Conservation (phyloP, 2,329 filamentous ascomycete genomes). For the Uncinocarpus reesii region DNA sequence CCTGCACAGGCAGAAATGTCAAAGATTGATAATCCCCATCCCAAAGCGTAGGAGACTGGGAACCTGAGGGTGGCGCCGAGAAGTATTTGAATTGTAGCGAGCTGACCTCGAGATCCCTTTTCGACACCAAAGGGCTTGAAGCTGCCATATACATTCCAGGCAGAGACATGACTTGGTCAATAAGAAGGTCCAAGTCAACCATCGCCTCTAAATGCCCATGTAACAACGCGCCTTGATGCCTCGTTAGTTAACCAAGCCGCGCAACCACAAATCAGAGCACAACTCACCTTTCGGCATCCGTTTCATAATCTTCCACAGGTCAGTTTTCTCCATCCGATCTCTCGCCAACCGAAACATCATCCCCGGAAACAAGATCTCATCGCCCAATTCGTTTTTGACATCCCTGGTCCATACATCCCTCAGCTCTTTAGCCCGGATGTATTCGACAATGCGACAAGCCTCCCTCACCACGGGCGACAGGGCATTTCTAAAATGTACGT, state of each 20-base stretch:
- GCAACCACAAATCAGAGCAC: conserved; percentile 4
- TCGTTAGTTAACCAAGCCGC: background rate
- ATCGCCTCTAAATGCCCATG: conserved; percentile 88
- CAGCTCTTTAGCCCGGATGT: conserved; percentile 68
- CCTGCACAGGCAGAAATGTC: conserved; percentile 48
- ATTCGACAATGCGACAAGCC: conserved; percentile 68
- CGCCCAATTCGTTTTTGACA: conserved; percentile 55
- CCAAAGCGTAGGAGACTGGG: conserved; percentile 48
- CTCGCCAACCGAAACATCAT: conserved; percentile 90
- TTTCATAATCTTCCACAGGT: conserved; percentile 77
- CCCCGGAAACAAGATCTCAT: conserved; percentile 63
- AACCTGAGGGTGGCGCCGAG: conserved; percentile 37
- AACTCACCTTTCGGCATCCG: conserved; percentile 72
- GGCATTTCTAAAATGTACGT: conserved; percentile 31
- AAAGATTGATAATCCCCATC: conserved; percentile 49
- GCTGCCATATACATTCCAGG: conserved; percentile 65
- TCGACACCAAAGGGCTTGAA: conserved; percentile 46
- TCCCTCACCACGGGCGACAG: conserved; percentile 68
- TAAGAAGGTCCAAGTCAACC: conserved; percentile 72
- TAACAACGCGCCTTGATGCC: conserved; percentile 45
- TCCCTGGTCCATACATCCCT: conserved; percentile 64
- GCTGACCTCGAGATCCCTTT: conserved; percentile 45
- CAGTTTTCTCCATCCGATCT: conserved; percentile 69
- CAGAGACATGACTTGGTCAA: conserved; percentile 58
- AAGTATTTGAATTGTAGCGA: conserved; percentile 54